Conservation (phyloP, 345 rosid genomes). For the Draba incana region DNA sequence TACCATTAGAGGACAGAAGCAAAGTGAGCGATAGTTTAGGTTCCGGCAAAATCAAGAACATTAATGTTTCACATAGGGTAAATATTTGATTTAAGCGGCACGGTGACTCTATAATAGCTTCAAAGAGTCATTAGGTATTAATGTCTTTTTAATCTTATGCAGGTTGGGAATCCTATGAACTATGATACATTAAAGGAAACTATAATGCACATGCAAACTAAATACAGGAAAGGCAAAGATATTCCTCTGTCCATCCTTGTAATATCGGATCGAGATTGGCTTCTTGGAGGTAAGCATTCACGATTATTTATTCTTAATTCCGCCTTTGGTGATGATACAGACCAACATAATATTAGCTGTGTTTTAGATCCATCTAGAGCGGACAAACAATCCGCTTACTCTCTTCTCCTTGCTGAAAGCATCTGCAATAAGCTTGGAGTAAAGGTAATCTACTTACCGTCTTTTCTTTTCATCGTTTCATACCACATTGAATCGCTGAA, state of each 20-base stretch:
- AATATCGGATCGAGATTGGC: slow-evolving; percentile 86
- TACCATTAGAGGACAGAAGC: slow-evolving; percentile 74
- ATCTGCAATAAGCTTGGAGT: slow-evolving; percentile 88
- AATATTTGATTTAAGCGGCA: slow-evolving; percentile 4
- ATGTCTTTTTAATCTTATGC: slow-evolving; percentile 39
- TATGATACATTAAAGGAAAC: slow-evolving; percentile 73
- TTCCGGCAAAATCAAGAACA: slow-evolving; percentile 58
- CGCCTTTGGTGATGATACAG: not conserved
- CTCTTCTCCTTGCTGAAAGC: slow-evolving; percentile 93
- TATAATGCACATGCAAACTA: slow-evolving; percentile 56
- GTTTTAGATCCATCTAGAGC: slow-evolving; percentile 82
- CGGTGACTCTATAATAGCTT: slow-evolving; percentile 16
- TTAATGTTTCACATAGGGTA: slow-evolving; percentile 76
- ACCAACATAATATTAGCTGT: slow-evolving; percentile 29
- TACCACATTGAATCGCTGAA: slow-evolving; percentile 19
- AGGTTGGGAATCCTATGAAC: slow-evolving; percentile 92
- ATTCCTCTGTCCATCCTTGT: slow-evolving; percentile 78
- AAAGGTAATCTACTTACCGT: slow-evolving; percentile 48
- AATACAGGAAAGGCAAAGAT: slow-evolving; percentile 52
- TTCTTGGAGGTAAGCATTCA: slow-evolving; percentile 64
- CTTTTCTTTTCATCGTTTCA: slow-evolving; percentile 7
- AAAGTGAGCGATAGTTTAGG: slow-evolving; percentile 41
- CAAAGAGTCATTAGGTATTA: not conserved
- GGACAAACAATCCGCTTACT: slow-evolving; percentile 85
- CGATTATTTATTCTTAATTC: slow-evolving; percentile 15